Percentiles rank a stretch among this genome's conserved stretches.
These are phyloP conservation scores for Rhodotorula mucilaginosa DNA, from an alignment of 1,284 basidiomycete species.

Conservation along the genomic window DNA sequence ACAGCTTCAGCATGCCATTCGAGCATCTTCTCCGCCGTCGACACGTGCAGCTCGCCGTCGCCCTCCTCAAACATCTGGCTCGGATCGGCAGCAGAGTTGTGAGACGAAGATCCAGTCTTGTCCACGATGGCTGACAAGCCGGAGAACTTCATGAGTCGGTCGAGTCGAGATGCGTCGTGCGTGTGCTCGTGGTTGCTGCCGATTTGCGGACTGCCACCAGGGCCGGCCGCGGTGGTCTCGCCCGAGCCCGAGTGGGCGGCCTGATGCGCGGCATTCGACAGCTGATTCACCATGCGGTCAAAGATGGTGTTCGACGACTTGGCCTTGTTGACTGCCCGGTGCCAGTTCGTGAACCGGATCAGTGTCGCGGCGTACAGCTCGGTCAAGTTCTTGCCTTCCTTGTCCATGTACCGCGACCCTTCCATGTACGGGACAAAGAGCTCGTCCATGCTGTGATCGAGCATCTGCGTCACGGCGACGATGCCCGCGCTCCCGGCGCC, in stretches of 20 bases:
- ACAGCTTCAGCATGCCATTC: constrained; percentile 96
- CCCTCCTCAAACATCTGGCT: constrained; percentile 56
- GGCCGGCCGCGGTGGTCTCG: not conserved
- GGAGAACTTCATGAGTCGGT: constrained; percentile 62
- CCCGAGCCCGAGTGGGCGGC: constrained; percentile 44
- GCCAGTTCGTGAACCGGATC: constrained; percentile 77
- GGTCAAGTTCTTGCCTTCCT: constrained; percentile 81
- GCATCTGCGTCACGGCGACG: constrained; percentile 67
- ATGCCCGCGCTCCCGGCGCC: constrained; percentile 31
- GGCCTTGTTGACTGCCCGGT: constrained; percentile 66
- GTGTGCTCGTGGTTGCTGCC: constrained; percentile 42
- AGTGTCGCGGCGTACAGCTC: constrained; percentile 78
- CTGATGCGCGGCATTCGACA: constrained; percentile 65
- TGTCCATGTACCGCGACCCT: constrained; percentile 85
- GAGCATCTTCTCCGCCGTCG: constrained; percentile 80
- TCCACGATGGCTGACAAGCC: constrained; percentile 56
- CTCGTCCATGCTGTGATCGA: constrained; percentile 93
- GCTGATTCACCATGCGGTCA: constrained; percentile 87
- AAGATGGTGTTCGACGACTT: constrained; percentile 76
- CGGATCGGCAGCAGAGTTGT: constrained; percentile 14
- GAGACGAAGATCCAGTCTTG: constrained; percentile 5
- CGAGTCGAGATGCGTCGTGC: constrained; percentile 39
- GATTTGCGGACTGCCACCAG: constrained; percentile 51
- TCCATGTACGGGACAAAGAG: constrained; percentile 90
- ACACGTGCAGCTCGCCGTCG: constrained; percentile 73